These are phyloP conservation scores for Backusella parvicylindrica DNA, from an alignment of 192 early-diverging fungal species.

Conservation along the genomic window DNA sequence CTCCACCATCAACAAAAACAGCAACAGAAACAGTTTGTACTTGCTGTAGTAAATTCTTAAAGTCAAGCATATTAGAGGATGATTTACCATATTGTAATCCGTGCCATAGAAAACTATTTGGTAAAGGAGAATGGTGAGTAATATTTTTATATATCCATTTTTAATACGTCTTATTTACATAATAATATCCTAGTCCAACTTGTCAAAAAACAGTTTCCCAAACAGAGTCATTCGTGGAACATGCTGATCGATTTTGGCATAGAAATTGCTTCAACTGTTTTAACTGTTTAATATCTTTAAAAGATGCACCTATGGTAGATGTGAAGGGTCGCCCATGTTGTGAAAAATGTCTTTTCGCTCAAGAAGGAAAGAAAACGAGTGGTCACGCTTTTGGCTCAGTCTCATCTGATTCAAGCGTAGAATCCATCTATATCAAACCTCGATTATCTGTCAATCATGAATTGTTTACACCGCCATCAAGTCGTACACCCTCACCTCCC, in stretches of 20 bases:
- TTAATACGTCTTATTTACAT: background rate
- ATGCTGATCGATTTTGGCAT: conserved; percentile 14
- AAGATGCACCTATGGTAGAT: conserved; percentile 42
- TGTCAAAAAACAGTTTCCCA: conserved; percentile 14
- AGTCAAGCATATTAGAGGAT: conserved; percentile 9
- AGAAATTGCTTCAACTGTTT: conserved; percentile 43
- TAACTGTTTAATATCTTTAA: conserved; percentile 30
- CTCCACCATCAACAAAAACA: background rate
- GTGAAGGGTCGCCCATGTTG: conserved; percentile 44
- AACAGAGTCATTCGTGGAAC: conserved; percentile 20
- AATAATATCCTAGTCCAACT: background rate
- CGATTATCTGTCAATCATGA: background rate
- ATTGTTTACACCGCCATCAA: background rate
- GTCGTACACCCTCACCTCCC: background rate
- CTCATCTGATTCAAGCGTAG: background rate
- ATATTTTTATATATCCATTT: background rate
- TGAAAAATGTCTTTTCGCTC: conserved; percentile 41
- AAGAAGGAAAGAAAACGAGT: conserved; percentile 22
- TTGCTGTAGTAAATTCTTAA: conserved; percentile 4
- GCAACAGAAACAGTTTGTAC: background rate
- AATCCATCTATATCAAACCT: background rate
- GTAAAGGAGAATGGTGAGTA: conserved; percentile 1
- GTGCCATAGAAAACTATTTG: conserved; percentile 11
- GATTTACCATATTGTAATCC: conserved; percentile 11
- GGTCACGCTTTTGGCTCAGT: background rate